phyloP scores from a whole-genome alignment of 768 basidiomycete genomes.

The Xerocomellus intermedius region DNA sequence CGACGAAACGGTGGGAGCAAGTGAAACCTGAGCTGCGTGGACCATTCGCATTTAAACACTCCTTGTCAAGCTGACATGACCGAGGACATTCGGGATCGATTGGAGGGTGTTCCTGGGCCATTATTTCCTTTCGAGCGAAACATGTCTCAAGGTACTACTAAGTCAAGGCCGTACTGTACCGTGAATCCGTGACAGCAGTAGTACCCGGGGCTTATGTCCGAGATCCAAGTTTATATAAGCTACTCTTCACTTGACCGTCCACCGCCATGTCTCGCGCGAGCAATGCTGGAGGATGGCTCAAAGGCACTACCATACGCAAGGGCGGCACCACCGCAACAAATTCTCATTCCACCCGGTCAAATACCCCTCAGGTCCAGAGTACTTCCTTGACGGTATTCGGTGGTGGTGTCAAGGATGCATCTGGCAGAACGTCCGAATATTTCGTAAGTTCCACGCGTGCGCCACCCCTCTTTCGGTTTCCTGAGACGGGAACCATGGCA shows the following conservation, averaged over 20 bases:
- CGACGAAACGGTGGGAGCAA: neutral
- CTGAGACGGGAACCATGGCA: conserved; percentile 28
- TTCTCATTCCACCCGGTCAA: conserved; percentile 51
- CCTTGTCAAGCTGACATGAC: neutral
- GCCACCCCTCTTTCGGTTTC: neutral
- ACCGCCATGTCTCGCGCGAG: conserved; percentile 33
- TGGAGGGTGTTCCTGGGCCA: neutral
- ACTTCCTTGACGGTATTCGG: conserved; percentile 75
- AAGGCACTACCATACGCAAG: conserved; percentile 75
- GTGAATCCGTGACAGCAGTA: too few species aligned
- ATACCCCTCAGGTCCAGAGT: conserved; percentile 66
- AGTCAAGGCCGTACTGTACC: neutral
- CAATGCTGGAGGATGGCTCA: conserved; percentile 50
- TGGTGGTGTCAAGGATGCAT: conserved; percentile 84
- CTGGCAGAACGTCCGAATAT: conserved; percentile 78
- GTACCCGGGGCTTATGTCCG: too few species aligned
- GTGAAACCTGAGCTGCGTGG: neutral
- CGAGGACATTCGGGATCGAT: neutral
- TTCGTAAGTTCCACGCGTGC: conserved; percentile 50
- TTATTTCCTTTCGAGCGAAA: conserved; percentile 5
- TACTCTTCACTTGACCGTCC: neutral
- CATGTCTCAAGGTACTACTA: conserved; percentile 5
- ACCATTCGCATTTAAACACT: neutral
- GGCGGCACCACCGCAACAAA: conserved; percentile 46
- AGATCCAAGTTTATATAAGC: conserved; percentile 14